These are phyloP conservation scores for Teratosphaeria zuluensis DNA, from an alignment of 2,329 filamentous ascomycete genomes.

Conservation along the genomic window DNA sequence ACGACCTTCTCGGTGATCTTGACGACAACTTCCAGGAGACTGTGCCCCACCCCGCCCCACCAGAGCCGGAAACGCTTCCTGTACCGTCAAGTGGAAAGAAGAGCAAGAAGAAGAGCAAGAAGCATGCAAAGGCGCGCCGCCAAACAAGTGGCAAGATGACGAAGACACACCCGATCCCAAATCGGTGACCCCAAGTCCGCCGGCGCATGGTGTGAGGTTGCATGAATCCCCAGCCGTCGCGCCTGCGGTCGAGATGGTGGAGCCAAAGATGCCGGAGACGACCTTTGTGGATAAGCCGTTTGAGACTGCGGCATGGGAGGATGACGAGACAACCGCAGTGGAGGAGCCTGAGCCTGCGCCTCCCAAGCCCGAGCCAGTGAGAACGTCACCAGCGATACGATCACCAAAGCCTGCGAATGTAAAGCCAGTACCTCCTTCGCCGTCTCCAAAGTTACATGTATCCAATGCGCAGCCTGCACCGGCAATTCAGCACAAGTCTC, in stretches of 20 bases:
- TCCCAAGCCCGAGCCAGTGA: neutral
- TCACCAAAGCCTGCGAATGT: constrained; percentile 8
- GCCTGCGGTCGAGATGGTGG: neutral
- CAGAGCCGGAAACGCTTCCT: constrained; percentile 6
- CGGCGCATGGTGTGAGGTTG: constrained; percentile 10
- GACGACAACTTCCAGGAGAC: constrained; percentile 16
- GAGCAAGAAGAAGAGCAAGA: constrained; percentile 21
- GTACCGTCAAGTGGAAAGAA: constrained; percentile 8
- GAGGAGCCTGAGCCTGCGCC: constrained; percentile 7
- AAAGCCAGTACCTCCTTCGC: constrained; percentile 6
- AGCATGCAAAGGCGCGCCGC: constrained; percentile 7
- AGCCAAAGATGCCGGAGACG: constrained; percentile 1
- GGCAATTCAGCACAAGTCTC: neutral
- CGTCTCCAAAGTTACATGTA: constrained; percentile 7
- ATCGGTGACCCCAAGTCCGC: constrained; percentile 20
- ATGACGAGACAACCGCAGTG: constrained; percentile 7
- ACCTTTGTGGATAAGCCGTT: constrained; percentile 3
- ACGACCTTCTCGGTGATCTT: constrained; percentile 16
- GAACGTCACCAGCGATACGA: constrained; percentile 5
- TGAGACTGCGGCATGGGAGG: constrained; percentile 6
- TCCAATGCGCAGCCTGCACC: constrained; percentile 2
- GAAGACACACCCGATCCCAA: constrained; percentile 18
- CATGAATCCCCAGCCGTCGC: constrained; percentile 4
- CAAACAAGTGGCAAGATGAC: constrained; percentile 10
- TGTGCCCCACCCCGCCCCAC: constrained; percentile 8